Evolutionary conservation across 371 early-diverging fungal genomes (phyloP).

Genomic region (Mortierella sp.): DNA sequence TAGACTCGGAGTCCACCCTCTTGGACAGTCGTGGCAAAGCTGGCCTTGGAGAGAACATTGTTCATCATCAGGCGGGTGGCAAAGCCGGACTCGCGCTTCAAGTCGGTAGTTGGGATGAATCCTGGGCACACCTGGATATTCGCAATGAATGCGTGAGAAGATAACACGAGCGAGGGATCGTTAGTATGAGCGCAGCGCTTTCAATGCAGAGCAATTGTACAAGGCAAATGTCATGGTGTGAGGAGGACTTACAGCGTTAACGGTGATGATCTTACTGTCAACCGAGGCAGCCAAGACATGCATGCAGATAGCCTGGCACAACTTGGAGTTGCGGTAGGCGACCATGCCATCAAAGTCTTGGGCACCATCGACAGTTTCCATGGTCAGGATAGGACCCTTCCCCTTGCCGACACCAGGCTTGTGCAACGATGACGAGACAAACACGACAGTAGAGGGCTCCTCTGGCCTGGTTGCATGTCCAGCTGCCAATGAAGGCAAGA

Average conservation of each 20-base stretch:
- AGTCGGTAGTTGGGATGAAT: conserved; percentile 49
- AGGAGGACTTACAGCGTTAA: conserved; percentile 38
- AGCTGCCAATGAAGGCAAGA: conserved; percentile 39
- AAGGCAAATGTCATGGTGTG: not conserved
- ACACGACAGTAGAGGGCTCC: conserved; percentile 33
- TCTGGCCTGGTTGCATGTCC: conserved; percentile 32
- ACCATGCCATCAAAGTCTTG: conserved; percentile 54
- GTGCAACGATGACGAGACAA: conserved; percentile 55
- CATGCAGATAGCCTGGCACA: conserved; percentile 41
- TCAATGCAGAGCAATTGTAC: not conserved
- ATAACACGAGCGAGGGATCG: not conserved
- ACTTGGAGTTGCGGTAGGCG: conserved; percentile 49
- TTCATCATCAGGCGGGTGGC: conserved; percentile 49
- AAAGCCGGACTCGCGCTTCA: conserved; percentile 45
- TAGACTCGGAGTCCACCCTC: conserved; percentile 47
- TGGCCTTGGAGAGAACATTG: conserved; percentile 43
- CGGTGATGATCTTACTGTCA: conserved; percentile 24
- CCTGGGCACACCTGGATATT: conserved; percentile 43
- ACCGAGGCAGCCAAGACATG: conserved; percentile 28
- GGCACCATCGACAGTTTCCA: conserved; percentile 56
- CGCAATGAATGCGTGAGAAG: not conserved
- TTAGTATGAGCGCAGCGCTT: not conserved
- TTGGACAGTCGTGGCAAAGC: conserved; percentile 38
- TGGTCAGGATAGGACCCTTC: conserved; percentile 49
- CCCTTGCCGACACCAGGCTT: conserved; percentile 49